phyloP scores from a whole-genome alignment of 1,284 basidiomycete species.

The Austroboletus novae-zelandiae region DNA sequence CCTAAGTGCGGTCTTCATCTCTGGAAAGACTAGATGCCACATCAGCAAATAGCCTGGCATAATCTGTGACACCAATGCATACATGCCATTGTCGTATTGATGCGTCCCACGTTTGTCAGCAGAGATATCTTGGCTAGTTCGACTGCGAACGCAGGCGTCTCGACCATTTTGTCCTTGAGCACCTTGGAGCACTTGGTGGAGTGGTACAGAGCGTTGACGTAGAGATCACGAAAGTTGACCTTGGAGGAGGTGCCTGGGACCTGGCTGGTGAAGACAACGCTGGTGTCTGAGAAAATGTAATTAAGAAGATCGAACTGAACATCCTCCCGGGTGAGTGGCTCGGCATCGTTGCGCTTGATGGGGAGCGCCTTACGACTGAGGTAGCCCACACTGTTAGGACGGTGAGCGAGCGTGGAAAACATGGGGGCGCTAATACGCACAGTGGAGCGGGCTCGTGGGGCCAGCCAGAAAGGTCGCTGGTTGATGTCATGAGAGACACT shows the following conservation, averaged over 20 bases:
- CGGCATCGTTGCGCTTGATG: constrained; percentile 75
- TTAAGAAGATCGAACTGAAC: constrained; percentile 84
- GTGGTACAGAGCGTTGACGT: constrained; percentile 76
- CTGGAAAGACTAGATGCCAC: constrained; percentile 47
- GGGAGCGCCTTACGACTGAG: constrained; percentile 70
- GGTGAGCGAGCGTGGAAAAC: constrained; percentile 17
- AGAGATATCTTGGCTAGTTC: constrained; percentile 85
- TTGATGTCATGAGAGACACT: constrained; percentile 46
- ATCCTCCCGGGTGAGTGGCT: constrained; percentile 76
- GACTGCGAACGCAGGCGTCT: constrained; percentile 74
- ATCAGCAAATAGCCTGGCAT: constrained; percentile 17
- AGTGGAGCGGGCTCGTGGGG: constrained; percentile 47
- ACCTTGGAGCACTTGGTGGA: constrained; percentile 85
- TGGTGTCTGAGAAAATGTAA: constrained; percentile 71
- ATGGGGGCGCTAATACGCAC: constrained; percentile 16
- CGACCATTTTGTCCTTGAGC: constrained; percentile 81
- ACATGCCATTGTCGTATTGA: constrained; percentile 95
- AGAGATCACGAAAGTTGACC: constrained; percentile 81
- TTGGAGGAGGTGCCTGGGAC: constrained; percentile 44
- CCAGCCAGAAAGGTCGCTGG: constrained; percentile 38
- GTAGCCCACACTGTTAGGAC: constrained; percentile 54
- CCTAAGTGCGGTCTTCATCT: constrained; percentile 68
- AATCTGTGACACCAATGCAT: constrained; percentile 19
- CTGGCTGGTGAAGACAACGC: constrained; percentile 70
- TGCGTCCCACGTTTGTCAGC: constrained; percentile 88